These are phyloP conservation scores for Candida stauntonica DNA, from an alignment of 805 yeast species.

Conservation along the genomic window DNA sequence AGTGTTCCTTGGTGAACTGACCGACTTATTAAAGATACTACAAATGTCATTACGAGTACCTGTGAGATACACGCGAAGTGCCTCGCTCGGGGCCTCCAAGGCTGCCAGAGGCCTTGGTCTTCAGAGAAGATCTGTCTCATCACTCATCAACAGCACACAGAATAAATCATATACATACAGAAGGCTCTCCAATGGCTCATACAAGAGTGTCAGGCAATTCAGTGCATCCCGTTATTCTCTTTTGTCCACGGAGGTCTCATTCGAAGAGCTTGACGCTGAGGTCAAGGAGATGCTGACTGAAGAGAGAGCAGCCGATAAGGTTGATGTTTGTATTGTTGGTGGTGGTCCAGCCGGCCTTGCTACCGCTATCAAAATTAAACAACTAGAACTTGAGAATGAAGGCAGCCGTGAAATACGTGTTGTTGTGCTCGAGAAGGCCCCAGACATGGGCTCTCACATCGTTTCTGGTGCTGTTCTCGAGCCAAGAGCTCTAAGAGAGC, in stretches of 20 bases:
- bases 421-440: slow-evolving; percentile 86
- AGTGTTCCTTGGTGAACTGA: background rate
- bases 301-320: slow-evolving; percentile 78
- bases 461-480: slow-evolving; percentile 94
- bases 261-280: slow-evolving; percentile 35
- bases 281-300: slow-evolving; percentile 45
- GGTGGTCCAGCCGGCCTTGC: slow-evolving; percentile 98
- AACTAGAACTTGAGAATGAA: slow-evolving; percentile 58
- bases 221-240: background rate
- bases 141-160: background rate
- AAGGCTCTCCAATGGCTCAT: background rate
- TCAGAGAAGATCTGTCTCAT: no score
- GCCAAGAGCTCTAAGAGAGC: slow-evolving; percentile 81
- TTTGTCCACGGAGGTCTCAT: slow-evolving; percentile 26
- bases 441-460: slow-evolving; percentile 89
- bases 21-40: no score
- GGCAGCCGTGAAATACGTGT: slow-evolving; percentile 72
- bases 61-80: no score
- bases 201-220: slow-evolving; percentile 5
- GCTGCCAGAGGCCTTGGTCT: no score
- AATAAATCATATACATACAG: background rate
- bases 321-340: slow-evolving; percentile 94
- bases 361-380: slow-evolving; percentile 86
- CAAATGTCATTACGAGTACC: no score
- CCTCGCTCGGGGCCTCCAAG: no score